These are phyloP conservation scores for Scleroderma citrinum DNA, from an alignment of 768 basidiomycete genomes.

Conservation along the genomic window DNA sequence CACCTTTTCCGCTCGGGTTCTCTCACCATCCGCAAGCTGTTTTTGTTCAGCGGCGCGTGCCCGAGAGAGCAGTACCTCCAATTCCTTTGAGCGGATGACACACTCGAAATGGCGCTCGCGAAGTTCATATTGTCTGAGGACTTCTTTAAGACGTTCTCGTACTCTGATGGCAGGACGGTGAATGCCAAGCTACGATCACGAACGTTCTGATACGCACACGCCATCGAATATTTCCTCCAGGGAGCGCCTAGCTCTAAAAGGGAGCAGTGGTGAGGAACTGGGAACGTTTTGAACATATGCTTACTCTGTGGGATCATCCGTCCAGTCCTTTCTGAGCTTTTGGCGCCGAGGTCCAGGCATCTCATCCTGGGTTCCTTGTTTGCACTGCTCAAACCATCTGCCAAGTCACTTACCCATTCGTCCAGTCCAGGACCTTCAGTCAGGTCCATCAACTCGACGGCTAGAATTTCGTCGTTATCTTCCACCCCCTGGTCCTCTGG, in stretches of 20 bases:
- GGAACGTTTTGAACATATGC: slow-evolving; percentile 17
- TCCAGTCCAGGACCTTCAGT: slow-evolving; percentile 63
- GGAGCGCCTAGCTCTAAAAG: slow-evolving; percentile 58
- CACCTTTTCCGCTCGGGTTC: slow-evolving; percentile 53
- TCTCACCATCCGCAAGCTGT: slow-evolving; percentile 75
- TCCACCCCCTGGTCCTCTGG: slow-evolving; percentile 86
- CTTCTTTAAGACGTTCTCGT: slow-evolving; percentile 80
- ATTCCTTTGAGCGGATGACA: slow-evolving; percentile 86
- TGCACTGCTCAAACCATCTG: background rate
- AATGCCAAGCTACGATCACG: too few species aligned
- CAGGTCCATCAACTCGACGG: slow-evolving; percentile 87
- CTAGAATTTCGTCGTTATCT: slow-evolving; percentile 82
- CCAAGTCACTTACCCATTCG: slow-evolving; percentile 46
- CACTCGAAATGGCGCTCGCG: slow-evolving; percentile 91
- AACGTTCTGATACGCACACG: slow-evolving; percentile 49
- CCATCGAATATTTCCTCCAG: slow-evolving; percentile 82
- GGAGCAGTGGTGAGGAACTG: background rate
- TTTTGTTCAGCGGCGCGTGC: slow-evolving; percentile 86
- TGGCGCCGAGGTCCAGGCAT: slow-evolving; percentile 58
- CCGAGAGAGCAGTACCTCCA: slow-evolving; percentile 80
- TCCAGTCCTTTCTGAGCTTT: slow-evolving; percentile 78
- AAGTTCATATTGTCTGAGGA: slow-evolving; percentile 82
- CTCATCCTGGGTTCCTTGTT: slow-evolving; percentile 46
- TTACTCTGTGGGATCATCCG: slow-evolving; percentile 68
- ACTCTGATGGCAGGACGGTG: slow-evolving; percentile 43